phyloP scores from a whole-genome alignment of 805 yeast genomes.

The Wickerhamomyces strasburgensis region DNA sequence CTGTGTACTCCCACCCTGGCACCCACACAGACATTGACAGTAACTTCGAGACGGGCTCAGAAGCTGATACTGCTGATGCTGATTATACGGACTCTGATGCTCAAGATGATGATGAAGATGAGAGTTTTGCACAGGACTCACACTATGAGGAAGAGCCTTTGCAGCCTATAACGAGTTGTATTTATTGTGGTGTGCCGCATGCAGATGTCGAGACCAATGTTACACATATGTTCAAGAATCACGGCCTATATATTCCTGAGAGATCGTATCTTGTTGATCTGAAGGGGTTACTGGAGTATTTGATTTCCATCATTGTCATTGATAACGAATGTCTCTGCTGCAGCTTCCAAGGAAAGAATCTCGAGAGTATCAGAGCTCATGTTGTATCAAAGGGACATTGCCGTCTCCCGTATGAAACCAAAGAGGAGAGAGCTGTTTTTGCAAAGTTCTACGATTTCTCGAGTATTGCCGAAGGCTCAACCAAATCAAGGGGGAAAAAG shows the following conservation, averaged over 20 bases:
- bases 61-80: conserved; percentile 37
- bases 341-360: conserved; percentile 71
- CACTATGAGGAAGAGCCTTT: conserved; percentile 26
- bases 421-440: conserved; percentile 69
- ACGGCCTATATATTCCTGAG: conserved; percentile 90
- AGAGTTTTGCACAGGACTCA: conserved; percentile 10
- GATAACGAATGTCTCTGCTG: conserved; percentile 86
- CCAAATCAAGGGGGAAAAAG: conserved; percentile 24
- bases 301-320: conserved; percentile 75
- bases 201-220: conserved; percentile 54
- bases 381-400: conserved; percentile 83
- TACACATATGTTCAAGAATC: conserved; percentile 71
- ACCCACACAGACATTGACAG: conserved; percentile 32
- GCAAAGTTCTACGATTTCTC: conserved; percentile 83
- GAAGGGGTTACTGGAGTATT: conserved; percentile 65
- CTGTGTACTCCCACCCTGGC: conserved; percentile 30
- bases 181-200: conserved; percentile 52
- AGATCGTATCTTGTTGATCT: conserved; percentile 59
- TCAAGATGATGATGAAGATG: conserved; percentile 25
- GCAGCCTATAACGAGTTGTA: conserved; percentile 45
- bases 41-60: conserved; percentile 44
- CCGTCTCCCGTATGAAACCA: conserved; percentile 80
- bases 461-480: conserved; percentile 44
- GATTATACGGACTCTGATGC: conserved; percentile 23
- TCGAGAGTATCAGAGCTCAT: conserved; percentile 88